Percentiles rank a stretch among this genome's conserved stretches.
Conservation (phyloP, 2,329 filamentous ascomycete genomes). For the Fusarium sp. region DNA sequence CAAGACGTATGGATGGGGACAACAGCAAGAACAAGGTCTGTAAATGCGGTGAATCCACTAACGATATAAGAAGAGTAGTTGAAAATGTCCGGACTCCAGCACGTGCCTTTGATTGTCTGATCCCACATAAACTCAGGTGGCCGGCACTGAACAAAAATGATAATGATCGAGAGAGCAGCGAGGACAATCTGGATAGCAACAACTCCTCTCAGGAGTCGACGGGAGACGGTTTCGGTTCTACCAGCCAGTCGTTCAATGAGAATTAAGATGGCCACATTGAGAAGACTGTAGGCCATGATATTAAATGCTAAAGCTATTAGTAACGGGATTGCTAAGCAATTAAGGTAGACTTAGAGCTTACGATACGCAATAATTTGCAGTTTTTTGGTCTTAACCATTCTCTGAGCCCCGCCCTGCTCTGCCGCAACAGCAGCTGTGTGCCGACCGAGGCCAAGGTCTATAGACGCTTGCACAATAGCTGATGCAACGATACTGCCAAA, state of each 20-base stretch:
- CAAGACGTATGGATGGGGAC: constrained; percentile 20
- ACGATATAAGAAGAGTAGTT: constrained; percentile 33
- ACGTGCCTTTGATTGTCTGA: constrained; percentile 1
- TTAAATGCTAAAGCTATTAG: constrained; percentile 19
- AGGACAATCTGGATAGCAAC: constrained; percentile 7
- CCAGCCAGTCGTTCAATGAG: constrained; percentile 25
- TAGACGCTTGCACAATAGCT: constrained; percentile 5
- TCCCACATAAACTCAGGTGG: constrained; percentile 11
- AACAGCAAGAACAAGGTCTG: constrained; percentile 18
- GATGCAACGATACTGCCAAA: constrained; percentile 15
- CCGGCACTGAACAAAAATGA: constrained; percentile 22
- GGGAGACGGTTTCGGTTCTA: constrained; percentile 3
- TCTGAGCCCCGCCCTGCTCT: constrained; percentile 8
- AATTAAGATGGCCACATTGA: constrained; percentile 30
- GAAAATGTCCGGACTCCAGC: constrained; percentile 16
- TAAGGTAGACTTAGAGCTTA: neutral
- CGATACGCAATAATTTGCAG: constrained; percentile 16
- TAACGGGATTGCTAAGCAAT: rapidly evolving
- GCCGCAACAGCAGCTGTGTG: constrained; percentile 11
- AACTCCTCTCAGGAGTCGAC: neutral
- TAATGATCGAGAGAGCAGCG: neutral
- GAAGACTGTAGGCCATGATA: constrained; percentile 23
- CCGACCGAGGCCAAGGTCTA: constrained; percentile 10
- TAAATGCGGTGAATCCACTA: constrained; percentile 27
- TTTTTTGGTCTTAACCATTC: neutral